Percentiles rank a stretch among this genome's conserved stretches.
Evolutionary conservation across 768 basidiomycete species (phyloP).

Genomic region (Dendrothele bispora): DNA sequence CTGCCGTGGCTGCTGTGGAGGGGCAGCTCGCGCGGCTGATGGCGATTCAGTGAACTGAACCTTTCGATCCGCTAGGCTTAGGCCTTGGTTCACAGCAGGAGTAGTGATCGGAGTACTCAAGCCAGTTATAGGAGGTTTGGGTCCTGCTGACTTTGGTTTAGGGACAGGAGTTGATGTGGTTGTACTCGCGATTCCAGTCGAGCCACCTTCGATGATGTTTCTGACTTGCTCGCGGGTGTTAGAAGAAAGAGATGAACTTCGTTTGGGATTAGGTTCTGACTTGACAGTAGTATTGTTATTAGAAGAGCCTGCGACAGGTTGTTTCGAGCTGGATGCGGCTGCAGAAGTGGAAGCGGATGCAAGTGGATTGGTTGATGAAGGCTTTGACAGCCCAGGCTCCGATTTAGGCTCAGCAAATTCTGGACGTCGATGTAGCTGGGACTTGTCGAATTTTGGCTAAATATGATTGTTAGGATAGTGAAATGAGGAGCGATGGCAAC

Average conservation of each 20-base stretch:
- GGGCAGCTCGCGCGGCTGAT: conserved; percentile 4
- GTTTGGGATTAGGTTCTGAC: conserved; percentile 16
- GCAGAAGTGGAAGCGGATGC: conserved; percentile 6
- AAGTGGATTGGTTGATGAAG: conserved; percentile 8
- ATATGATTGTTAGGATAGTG: background rate
- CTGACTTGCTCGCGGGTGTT: conserved; percentile 33
- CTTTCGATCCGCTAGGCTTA: conserved; percentile 5
- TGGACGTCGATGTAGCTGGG: conserved; percentile 67
- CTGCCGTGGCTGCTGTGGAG: conserved; percentile 9
- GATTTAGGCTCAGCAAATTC: conserved; percentile 59
- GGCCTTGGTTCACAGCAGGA: conserved; percentile 12
- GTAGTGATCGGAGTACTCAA: conserved; percentile 36
- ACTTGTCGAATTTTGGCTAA: conserved; percentile 68
- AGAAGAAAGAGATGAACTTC: conserved; percentile 36
- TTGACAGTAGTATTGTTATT: conserved; percentile 1
- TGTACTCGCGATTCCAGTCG: background rate
- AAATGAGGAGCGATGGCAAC: background rate
- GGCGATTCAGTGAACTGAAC: conserved; percentile 4
- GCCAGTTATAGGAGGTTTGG: conserved; percentile 14
- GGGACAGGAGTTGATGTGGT: conserved; percentile 7
- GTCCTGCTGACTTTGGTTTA: background rate
- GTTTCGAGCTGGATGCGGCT: background rate
- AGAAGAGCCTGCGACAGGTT: background rate
- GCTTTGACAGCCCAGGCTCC: conserved; percentile 16
- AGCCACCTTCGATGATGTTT: background rate